Evolutionary conservation across 2,329 filamentous ascomycete genomes (phyloP).

Genomic region (Neofusicoccum cordaticola): DNA sequence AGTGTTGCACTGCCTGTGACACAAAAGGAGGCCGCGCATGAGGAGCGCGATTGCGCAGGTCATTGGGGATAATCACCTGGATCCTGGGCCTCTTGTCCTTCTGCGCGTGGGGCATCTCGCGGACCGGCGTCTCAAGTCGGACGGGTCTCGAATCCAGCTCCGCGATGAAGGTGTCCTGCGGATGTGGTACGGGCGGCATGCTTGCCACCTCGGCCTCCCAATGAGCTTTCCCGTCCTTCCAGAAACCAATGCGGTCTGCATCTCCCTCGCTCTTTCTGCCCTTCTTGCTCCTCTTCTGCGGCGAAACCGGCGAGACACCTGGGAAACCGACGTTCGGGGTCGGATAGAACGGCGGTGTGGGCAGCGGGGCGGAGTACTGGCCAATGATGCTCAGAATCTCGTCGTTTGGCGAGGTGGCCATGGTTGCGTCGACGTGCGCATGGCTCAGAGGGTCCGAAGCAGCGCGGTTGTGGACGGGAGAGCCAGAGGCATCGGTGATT

Average conservation of each 20-base stretch:
- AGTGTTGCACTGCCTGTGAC: slow-evolving; percentile 20
- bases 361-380: slow-evolving; percentile 23
- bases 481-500: neutral
- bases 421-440: slow-evolving; percentile 26
- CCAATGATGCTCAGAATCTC: slow-evolving; percentile 38
- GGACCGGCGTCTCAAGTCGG: slow-evolving; percentile 3
- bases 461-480: neutral
- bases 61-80: slow-evolving; percentile 33
- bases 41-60: slow-evolving; percentile 27
- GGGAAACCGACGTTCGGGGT: slow-evolving; percentile 8
- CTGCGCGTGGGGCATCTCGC: slow-evolving; percentile 19
- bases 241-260: slow-evolving; percentile 41
- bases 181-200: slow-evolving; percentile 12
- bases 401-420: slow-evolving; percentile 40
- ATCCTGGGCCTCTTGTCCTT: slow-evolving; percentile 28
- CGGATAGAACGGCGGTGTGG: slow-evolving; percentile 20
- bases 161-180: slow-evolving; percentile 11
- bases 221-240: slow-evolving; percentile 44
- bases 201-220: slow-evolving; percentile 30
- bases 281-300: slow-evolving; percentile 11
- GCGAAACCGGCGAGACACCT: slow-evolving; percentile 12
- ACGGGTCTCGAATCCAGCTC: slow-evolving; percentile 14
- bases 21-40: slow-evolving; percentile 25
- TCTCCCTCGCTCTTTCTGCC: slow-evolving; percentile 17
- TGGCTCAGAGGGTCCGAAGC: slow-evolving; percentile 20